These are phyloP conservation scores for Phyllosticta paracitricarpa DNA, from an alignment of 2,329 filamentous ascomycete genomes.

Conservation along the genomic window DNA sequence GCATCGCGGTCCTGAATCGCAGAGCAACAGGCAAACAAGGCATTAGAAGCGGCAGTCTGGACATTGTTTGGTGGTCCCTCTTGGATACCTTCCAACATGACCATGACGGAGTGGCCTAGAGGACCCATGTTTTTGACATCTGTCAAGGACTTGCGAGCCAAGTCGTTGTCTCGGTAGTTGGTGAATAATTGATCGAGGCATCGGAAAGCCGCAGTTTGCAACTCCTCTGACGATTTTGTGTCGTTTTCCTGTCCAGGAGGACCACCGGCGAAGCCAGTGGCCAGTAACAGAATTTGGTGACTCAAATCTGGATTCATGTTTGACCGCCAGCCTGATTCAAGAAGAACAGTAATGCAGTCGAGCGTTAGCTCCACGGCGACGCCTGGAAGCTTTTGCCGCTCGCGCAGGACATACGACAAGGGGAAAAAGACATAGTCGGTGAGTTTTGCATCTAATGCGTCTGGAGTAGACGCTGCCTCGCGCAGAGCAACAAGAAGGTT, in stretches of 20 bases:
- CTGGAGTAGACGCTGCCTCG: slow-evolving; percentile 21
- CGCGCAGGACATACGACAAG: slow-evolving; percentile 73
- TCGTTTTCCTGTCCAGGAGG: slow-evolving; percentile 45
- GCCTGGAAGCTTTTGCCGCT: slow-evolving; percentile 61
- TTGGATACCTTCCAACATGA: slow-evolving; percentile 64
- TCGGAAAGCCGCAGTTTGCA: slow-evolving; percentile 58
- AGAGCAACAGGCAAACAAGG: slow-evolving; percentile 51
- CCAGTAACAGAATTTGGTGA: slow-evolving; percentile 74
- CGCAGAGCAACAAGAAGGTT: slow-evolving; percentile 34
- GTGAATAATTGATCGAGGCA: slow-evolving; percentile 59
- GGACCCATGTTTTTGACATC: slow-evolving; percentile 58
- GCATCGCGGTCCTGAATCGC: slow-evolving; percentile 63
- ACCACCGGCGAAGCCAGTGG: slow-evolving; percentile 68
- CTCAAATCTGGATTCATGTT: slow-evolving; percentile 62
- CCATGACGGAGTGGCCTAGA: slow-evolving; percentile 71
- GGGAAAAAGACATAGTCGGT: slow-evolving; percentile 96
- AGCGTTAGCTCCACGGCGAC: slow-evolving; percentile 66
- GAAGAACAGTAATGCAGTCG: slow-evolving; percentile 62
- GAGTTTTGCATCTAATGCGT: slow-evolving; percentile 62
- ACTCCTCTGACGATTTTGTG: slow-evolving; percentile 56
- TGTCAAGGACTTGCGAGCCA: slow-evolving; percentile 42
- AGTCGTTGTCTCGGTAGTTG: slow-evolving; percentile 42
- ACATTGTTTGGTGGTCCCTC: slow-evolving; percentile 56
- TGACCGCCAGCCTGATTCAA: slow-evolving; percentile 69
- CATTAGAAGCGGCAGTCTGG: slow-evolving; percentile 58